Percentiles rank a stretch among this genome's conserved stretches.
Conservation (phyloP, 805 yeast species). For the Candida tallmaniae region DNA sequence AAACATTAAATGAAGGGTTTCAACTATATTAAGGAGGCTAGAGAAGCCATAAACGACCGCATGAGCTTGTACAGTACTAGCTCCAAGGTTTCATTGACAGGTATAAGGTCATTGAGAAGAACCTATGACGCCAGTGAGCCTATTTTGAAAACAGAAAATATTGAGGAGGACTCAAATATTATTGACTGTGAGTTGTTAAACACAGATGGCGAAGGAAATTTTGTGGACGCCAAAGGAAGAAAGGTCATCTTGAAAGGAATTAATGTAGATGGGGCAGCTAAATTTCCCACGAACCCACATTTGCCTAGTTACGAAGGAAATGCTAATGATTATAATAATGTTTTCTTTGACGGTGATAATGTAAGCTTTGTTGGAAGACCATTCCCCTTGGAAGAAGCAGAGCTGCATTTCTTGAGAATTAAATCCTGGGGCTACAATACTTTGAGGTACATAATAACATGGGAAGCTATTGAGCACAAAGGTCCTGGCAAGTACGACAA, state of each 20-base stretch:
- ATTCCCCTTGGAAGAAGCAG: conserved; percentile 70
- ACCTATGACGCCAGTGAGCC: conserved; percentile 16
- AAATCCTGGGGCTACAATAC: conserved; percentile 80
- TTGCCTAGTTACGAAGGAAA: conserved; percentile 40
- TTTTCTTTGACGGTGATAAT: conserved; percentile 64
- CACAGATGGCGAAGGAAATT: conserved; percentile 44
- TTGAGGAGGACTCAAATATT: conserved; percentile 1
- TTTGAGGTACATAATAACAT: conserved; percentile 70
- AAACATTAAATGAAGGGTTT: conserved; percentile 14
- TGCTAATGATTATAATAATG: conserved; percentile 29
- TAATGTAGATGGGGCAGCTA: conserved; percentile 71
- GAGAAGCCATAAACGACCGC: conserved; percentile 29
- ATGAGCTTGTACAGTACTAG: conserved; percentile 25
- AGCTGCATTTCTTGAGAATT: conserved; percentile 61
- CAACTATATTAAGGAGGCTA: conserved; percentile 16
- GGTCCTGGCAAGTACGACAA: conserved; percentile 85
- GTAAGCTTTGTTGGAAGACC: conserved; percentile 86
- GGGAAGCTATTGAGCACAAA: conserved; percentile 90
- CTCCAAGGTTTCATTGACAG: conserved; percentile 21
- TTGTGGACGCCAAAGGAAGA: conserved; percentile 55
- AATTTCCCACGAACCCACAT: conserved; percentile 59
- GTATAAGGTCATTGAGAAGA: conserved; percentile 25
- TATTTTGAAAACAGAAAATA: conserved; percentile 8
- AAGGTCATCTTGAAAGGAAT: conserved; percentile 70
- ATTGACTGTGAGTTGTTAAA: conserved; percentile 17